Evolutionary conservation across 805 yeast genomes (phyloP), one percentile per base, ranked within the genome.

Genomic region (Tetrapisispora taiwanensis): DNA sequence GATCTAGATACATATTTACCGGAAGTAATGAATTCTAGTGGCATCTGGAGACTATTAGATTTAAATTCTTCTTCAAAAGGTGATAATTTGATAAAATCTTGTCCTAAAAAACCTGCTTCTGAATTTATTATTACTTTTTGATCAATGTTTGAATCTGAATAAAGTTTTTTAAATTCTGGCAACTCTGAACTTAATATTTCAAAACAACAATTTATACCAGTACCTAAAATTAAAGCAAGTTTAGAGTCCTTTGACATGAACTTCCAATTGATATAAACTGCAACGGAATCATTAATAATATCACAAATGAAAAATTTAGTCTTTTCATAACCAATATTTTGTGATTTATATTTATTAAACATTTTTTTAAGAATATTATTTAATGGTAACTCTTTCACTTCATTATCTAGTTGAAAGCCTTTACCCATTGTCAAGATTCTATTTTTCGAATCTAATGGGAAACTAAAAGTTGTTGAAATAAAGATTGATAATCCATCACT

Each of bases 241-340:
- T 48, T 44, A 43, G 71, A 69, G 13, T 28, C 19, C 2, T 63
- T 47, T 20, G 41, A 46, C 20, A 45, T 59, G 28, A 54, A 52
- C 17, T 59, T 51, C 9, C 79, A 80, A 0, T 84, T 72, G 10
- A 80, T 63, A 54, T 71, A 75, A 0, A 79, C 84, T 0, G 84
- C 80, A n/a, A 78, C 70, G 1, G 84, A 74, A 54, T 78, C 88
- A 57, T 81, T 81, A 27, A 80, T 63, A 32, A 81, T 69, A 14
- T 70, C 60, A 47, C 66, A 59, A 19, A 80, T 69, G 14, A 63
- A 56, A 15, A 73, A 59, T 1, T 51, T 42, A 8, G 72, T 38
- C 3, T 54, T 53, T 9, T 36, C 34, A 14, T 39, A 22, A 13
- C 39, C 13, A 9, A 24, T 24, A 32, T 36, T 32, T 12, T 44